phyloP scores from a whole-genome alignment of 805 yeast genomes.

The Metschnikowia colocasiae region DNA sequence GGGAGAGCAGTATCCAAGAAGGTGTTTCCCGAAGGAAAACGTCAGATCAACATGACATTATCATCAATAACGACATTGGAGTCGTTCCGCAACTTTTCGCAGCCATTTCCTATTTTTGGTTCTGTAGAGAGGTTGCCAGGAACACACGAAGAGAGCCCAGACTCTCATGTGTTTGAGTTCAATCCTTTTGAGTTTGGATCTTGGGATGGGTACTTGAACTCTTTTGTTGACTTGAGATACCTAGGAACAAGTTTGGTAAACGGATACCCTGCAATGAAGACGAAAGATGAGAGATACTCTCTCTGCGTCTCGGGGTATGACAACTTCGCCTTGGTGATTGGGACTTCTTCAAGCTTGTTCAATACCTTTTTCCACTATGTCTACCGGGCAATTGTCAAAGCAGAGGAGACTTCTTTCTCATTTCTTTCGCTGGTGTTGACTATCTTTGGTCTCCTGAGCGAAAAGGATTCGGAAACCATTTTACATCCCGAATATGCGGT shows the following conservation, averaged over 20 bases:
- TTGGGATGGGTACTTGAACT: conserved; percentile 49
- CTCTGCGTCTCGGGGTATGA: conserved; percentile 54
- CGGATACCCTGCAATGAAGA: conserved; percentile 36
- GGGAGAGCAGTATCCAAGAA: conserved; percentile 55
- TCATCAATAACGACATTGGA: conserved; percentile 30
- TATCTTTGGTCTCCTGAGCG: conserved; percentile 13
- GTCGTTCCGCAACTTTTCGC: conserved; percentile 36
- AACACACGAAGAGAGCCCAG: conserved; percentile 22
- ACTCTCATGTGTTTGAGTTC: conserved; percentile 53
- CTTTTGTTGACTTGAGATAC: conserved; percentile 49
- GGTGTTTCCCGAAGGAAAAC: conserved; percentile 36
- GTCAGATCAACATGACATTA: conserved; percentile 37
- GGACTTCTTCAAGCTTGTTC: conserved; percentile 62
- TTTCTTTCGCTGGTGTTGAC: conserved; percentile 12
- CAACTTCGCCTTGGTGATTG: conserved; percentile 56
- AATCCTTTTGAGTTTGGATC: conserved; percentile 68
- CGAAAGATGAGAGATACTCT: conserved; percentile 22
- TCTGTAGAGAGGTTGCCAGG: conserved; percentile 40
- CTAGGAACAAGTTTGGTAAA: conserved; percentile 47
- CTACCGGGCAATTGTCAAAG: conserved; percentile 34
- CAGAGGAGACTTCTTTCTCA: conserved; percentile 10
- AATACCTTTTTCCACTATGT: conserved; percentile 46
- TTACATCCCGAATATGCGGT: conserved; percentile 57
- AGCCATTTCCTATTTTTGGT: conserved; percentile 50
- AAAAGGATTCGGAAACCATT: conserved; percentile 26